Evolutionary conservation across 805 yeast genomes (phyloP).

Genomic region (Candida methanosorbosa): DNA sequence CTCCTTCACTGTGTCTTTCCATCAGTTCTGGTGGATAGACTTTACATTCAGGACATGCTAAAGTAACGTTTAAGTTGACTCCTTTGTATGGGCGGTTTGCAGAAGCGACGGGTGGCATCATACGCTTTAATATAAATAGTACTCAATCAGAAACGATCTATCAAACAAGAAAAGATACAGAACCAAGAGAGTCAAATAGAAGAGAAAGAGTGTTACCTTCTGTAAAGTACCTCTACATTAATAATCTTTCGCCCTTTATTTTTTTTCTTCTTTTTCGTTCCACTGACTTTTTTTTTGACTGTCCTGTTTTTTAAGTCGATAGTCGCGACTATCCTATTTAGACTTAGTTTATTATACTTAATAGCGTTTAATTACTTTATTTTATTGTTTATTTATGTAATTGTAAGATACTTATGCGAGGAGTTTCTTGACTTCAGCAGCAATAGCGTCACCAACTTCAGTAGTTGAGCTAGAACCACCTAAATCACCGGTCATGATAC

Average conservation of each 20-base stretch:
- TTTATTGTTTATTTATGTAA: too few species aligned
- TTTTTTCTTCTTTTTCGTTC: too few species aligned
- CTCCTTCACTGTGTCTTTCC: slow-evolving; percentile 95
- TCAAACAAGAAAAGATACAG: neutral
- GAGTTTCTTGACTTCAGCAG: slow-evolving; percentile 47
- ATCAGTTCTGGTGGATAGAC: slow-evolving; percentile 92
- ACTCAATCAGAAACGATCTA: neutral
- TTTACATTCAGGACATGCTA: slow-evolving; percentile 94
- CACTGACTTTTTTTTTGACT: too few species aligned
- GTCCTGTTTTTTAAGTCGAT: too few species aligned
- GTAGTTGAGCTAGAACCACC: slow-evolving; percentile 76
- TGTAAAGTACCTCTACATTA: too few species aligned
- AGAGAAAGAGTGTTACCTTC: too few species aligned
- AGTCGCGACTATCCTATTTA: too few species aligned
- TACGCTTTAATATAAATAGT: too few species aligned
- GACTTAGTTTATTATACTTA: too few species aligned
- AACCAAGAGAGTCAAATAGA: too few species aligned
- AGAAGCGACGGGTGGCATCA: slow-evolving; percentile 3
- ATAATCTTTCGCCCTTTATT: too few species aligned
- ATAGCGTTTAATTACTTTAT: too few species aligned
- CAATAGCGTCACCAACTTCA: slow-evolving; percentile 94
- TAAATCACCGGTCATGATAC: slow-evolving; percentile 86
- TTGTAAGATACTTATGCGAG: slow-evolving; percentile 7
- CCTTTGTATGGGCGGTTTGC: slow-evolving; percentile 34
- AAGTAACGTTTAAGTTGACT: slow-evolving; percentile 78